These are phyloP conservation scores for Candida chauliodis DNA, from an alignment of 805 yeast genomes.

Conservation along the genomic window DNA sequence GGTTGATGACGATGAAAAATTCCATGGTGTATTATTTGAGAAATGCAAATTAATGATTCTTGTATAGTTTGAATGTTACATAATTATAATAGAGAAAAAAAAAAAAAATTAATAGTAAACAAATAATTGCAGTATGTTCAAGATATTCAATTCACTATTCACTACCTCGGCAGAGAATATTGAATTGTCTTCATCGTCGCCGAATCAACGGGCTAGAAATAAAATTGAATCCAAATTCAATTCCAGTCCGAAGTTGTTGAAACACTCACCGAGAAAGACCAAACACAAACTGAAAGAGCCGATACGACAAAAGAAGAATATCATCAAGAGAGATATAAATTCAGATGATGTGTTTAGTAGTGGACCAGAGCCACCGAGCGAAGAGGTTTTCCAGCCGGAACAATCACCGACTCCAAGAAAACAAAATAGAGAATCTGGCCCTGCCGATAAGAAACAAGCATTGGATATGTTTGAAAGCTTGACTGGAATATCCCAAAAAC, in stretches of 20 bases:
- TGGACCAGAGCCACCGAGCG: too few species aligned
- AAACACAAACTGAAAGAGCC: too few species aligned
- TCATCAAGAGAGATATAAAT: too few species aligned
- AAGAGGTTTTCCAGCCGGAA: too few species aligned
- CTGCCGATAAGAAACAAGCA: too few species aligned
- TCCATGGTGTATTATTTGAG: conserved; percentile 37
- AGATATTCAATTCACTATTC: not conserved
- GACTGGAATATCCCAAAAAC: not conserved
- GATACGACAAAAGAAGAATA: too few species aligned
- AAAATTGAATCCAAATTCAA: not conserved
- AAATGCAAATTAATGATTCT: conserved; percentile 40
- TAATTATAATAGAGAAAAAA: too few species aligned
- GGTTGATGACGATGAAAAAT: conserved; percentile 36
- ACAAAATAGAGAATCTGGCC: too few species aligned
- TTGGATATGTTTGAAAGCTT: not conserved
- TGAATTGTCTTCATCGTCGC: not conserved
- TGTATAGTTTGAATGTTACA: not conserved
- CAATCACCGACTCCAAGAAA: too few species aligned
- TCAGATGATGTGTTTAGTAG: too few species aligned
- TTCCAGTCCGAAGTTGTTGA: not conserved
- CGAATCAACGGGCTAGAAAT: not conserved
- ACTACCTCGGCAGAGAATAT: not conserved
- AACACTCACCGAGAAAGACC: not conserved
- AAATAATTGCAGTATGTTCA: not conserved
- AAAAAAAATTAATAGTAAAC: not conserved